Percentiles rank a stretch among this genome's conserved stretches.
These are phyloP conservation scores for Flaveria brownii DNA, from an alignment of 129 eudicot genomes.

Conservation along the genomic window DNA sequence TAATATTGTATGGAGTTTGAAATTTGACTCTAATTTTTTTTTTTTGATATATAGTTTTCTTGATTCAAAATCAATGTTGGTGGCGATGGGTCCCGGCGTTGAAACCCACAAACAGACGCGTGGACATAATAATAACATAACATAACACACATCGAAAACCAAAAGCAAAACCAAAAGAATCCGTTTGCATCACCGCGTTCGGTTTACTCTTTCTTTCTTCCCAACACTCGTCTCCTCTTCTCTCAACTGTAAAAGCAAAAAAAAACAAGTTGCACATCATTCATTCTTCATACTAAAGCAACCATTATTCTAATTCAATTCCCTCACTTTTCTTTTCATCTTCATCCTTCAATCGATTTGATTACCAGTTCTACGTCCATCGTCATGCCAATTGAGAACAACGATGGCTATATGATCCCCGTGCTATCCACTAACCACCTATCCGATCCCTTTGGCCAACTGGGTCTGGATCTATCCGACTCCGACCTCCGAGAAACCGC, in stretches of 20 bases:
- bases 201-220: constrained; percentile 30
- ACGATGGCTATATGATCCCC: constrained; percentile 26
- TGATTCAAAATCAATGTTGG: neutral
- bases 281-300: constrained; percentile 60
- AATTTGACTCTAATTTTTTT: no score
- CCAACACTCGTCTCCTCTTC: constrained; percentile 1
- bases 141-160: neutral
- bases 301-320: constrained; percentile 29
- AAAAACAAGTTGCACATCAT: constrained; percentile 13
- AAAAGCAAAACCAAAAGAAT: neutral
- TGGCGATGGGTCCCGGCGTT: constrained; percentile 35
- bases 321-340: neutral
- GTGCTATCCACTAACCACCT: constrained; percentile 29
- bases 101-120: constrained; percentile 38
- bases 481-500: constrained; percentile 82
- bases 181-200: constrained; percentile 27
- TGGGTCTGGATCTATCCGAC: constrained; percentile 42
- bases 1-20: no score
- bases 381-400: constrained; percentile 30
- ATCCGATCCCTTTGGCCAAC: constrained; percentile 55
- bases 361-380: neutral
- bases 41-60: no score
- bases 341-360: neutral
- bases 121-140: neutral
- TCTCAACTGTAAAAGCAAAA: neutral